A percentile compares a stretch with the other conserved stretches of the same genome.
Conservation (phyloP, 768 basidiomycete species). For the Lanmaoa pseudosensibilis region DNA sequence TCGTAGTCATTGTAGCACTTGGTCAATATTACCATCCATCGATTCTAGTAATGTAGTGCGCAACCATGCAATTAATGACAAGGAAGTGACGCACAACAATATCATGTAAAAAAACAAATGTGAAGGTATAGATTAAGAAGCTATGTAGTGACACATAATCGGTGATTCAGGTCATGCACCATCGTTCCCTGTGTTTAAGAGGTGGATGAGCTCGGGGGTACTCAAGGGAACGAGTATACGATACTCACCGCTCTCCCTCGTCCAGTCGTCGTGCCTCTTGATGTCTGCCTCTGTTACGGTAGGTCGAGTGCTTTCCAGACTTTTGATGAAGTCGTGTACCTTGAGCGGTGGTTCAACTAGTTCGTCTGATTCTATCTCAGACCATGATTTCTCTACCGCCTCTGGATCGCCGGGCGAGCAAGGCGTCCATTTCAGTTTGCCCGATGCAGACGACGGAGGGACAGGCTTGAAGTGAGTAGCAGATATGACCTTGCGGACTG, state of each 20-base stretch:
- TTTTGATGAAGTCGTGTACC: constrained; percentile 78
- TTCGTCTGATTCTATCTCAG: constrained; percentile 83
- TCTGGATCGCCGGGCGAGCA: constrained; percentile 92
- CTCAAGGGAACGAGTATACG: not conserved
- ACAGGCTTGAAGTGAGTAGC: constrained; percentile 92
- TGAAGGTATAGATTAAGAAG: constrained; percentile 23
- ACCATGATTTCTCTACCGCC: constrained; percentile 87
- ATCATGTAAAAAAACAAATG: constrained; percentile 8
- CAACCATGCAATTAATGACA: constrained; percentile 2
- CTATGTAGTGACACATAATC: not conserved
- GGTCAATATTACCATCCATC: constrained; percentile 19
- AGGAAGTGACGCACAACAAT: constrained; percentile 1
- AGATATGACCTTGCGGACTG: constrained; percentile 91
- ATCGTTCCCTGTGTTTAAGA: constrained; percentile 27
- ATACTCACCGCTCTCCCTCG: constrained; percentile 72
- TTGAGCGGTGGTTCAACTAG: constrained; percentile 85
- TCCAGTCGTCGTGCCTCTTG: constrained; percentile 80
- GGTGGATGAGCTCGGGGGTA: not conserved
- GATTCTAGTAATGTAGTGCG: constrained; percentile 1
- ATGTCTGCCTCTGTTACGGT: constrained; percentile 92
- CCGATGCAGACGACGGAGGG: constrained; percentile 18
- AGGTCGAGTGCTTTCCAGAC: constrained; percentile 74
- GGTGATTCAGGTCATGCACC: constrained; percentile 26
- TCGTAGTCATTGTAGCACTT: constrained; percentile 21
- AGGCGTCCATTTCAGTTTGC: constrained; percentile 76